Evolutionary conservation across 1,284 basidiomycete species (phyloP).

Genomic region (Ganoderma sinense): DNA sequence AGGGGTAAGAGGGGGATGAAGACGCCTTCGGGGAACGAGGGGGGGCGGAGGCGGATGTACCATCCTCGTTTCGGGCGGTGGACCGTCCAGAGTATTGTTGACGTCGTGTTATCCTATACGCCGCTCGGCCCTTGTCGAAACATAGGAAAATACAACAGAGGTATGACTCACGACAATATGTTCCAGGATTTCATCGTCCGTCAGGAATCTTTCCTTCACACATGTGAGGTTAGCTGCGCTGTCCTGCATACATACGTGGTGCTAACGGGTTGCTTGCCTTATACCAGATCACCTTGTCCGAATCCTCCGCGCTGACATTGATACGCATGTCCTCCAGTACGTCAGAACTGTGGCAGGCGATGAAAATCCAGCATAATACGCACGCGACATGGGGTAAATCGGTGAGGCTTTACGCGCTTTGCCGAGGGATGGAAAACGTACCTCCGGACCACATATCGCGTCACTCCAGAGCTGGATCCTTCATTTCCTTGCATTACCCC

Average conservation of each 20-base stretch:
- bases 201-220: conserved; percentile 73
- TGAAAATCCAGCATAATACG: neutral
- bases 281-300: conserved; percentile 72
- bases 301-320: conserved; percentile 66
- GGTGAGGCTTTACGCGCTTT: neutral
- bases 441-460: conserved; percentile 16
- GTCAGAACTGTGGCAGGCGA: conserved; percentile 60
- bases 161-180: conserved; percentile 64
- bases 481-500: conserved; percentile 4
- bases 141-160: neutral
- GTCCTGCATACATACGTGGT: neutral
- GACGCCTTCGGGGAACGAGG: conserved; percentile 66
- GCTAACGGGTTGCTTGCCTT: conserved; percentile 56
- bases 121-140: neutral
- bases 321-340: conserved; percentile 76
- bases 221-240: conserved; percentile 24
- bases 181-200: conserved; percentile 77
- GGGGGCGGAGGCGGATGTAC: conserved; percentile 79
- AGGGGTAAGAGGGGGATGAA: conserved; percentile 72
- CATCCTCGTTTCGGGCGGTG: conserved; percentile 80
- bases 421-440: neutral
- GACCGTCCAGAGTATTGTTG: conserved; percentile 72
- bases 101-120: conserved; percentile 67
- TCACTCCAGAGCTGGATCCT: neutral
- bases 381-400: neutral